Conservation (phyloP, 2,329 filamentous ascomycete species). For the Dothistroma pini region DNA sequence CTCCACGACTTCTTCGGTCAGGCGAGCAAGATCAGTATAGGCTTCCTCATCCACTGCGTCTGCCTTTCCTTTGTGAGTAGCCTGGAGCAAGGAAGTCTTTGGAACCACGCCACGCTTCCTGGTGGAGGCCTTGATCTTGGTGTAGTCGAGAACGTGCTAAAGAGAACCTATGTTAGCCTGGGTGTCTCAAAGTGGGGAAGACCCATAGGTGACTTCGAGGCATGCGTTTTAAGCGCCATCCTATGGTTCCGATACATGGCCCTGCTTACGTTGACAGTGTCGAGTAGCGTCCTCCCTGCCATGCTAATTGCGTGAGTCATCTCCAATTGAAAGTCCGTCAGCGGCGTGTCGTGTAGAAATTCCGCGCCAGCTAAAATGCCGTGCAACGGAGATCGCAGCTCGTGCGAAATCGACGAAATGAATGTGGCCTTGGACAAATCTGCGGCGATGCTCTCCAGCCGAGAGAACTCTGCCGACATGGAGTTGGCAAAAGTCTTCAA, state of each 20-base stretch:
- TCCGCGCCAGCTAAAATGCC: not conserved
- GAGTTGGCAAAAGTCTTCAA: slow-evolving; percentile 39
- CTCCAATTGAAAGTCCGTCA: not conserved
- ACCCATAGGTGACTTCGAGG: too few species aligned
- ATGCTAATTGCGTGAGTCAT: not conserved
- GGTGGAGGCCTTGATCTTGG: slow-evolving; percentile 40
- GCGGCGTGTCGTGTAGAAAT: not conserved
- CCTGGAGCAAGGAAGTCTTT: not conserved
- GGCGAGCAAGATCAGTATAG: slow-evolving; percentile 21
- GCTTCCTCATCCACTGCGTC: not conserved
- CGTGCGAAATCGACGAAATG: slow-evolving; percentile 14
- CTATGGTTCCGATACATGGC: too few species aligned
- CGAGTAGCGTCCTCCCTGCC: not conserved
- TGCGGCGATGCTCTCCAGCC: slow-evolving; percentile 38
- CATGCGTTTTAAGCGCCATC: too few species aligned
- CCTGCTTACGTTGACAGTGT: not conserved
- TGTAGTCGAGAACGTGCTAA: slow-evolving; percentile 41
- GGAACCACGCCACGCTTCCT: not conserved
- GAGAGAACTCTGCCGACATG: slow-evolving; percentile 37
- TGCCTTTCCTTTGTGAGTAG: not conserved
- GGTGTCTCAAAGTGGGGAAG: slow-evolving; percentile 37
- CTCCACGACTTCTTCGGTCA: slow-evolving; percentile 25
- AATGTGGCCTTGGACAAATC: slow-evolving; percentile 52
- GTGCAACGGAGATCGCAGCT: not conserved
- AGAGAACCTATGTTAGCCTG: slow-evolving; percentile 17